A percentile compares a stretch with the other conserved stretches of the same genome.
phyloP scores from a whole-genome alignment of 1,284 basidiomycete species.

The Mycocalia duriaeana region DNA sequence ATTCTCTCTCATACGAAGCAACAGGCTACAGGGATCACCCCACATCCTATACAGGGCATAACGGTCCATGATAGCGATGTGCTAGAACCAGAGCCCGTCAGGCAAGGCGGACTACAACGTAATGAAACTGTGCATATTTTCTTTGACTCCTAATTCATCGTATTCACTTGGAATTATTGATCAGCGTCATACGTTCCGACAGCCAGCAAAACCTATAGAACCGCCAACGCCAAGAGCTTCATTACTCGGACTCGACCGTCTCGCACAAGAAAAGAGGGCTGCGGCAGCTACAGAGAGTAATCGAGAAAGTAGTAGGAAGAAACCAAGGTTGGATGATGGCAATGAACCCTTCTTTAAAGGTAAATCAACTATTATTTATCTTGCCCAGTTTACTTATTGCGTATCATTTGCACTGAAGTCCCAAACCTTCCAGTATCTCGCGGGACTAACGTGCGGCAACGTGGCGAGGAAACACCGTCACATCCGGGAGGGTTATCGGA shows the following conservation, averaged over 20 bases:
- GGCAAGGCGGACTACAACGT: constrained; percentile 69
- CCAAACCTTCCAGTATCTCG: constrained; percentile 65
- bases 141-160: background rate
- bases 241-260: constrained; percentile 78
- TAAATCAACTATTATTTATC: constrained; percentile 24
- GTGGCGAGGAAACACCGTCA: constrained; percentile 89
- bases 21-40: constrained; percentile 49
- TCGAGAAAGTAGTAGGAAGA: constrained; percentile 58
- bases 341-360: constrained; percentile 80
- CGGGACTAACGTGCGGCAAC: constrained; percentile 57
- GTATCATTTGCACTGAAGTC: constrained; percentile 39
- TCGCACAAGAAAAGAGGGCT: constrained; percentile 83
- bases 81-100: constrained; percentile 68
- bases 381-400: constrained; percentile 5
- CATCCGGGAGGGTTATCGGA: constrained; percentile 86
- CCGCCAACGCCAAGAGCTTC: constrained; percentile 73
- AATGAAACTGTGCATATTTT: constrained; percentile 54
- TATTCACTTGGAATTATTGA: constrained; percentile 4
- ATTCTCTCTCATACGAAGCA: constrained; percentile 62
- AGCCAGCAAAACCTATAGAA: constrained; percentile 67
- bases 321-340: constrained; percentile 54
- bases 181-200: constrained; percentile 74
- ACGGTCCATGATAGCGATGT: constrained; percentile 79
- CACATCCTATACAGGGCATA: constrained; percentile 66
- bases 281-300: constrained; percentile 41